Base-by-base conservation (phyloP, 495 filamentous ascomycete species). In the Podospora pseudocomata region DNA sequence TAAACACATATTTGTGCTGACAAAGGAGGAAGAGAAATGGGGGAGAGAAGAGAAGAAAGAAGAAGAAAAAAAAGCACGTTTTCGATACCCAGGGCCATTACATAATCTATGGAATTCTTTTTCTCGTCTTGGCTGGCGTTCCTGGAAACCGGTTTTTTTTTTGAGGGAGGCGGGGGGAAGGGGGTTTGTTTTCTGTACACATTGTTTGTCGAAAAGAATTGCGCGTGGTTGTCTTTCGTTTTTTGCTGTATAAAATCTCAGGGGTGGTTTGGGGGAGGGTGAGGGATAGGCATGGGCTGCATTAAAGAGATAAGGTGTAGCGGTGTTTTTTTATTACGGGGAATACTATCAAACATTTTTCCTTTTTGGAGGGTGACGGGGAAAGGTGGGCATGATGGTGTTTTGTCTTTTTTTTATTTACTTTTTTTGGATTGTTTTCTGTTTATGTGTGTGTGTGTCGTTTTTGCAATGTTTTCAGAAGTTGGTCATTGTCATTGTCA, bases 71-170 rank as follows among this genome's bases (percentile, higher is more conserved):
- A 23, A 27, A 20, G 56, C 27, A 27, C 60, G 18, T 18, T 62
- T 61, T 62, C 60, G 60, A 62, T 62, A 62, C 60, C 60, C 60
- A 62, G 30, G 30, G 30, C 60, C 26, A 34, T 62, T 62, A 20
- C 56, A 59, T 62, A 62, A 62, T 26, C 23, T 23, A 26, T 27
- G 27, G 27, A 13, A 62, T 62, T 6, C 32, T 58, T 62, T 18
- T 62, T 58, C 11, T 58, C 18, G 6, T 20, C 18, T 20, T 5
- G 55, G n/a, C 11, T 23, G 55, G 55, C 55, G 55, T 58, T 26
- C 60, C 19, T 59, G 56, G 60, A 16, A 23, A 60, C 27, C 9
- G 23, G 30, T 62, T 30, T 62, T 49, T 49, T 23, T 23, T 23
- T 23, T 23, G 23, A 23, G 23, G 1, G 23, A 23, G 23, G 23